Evolutionary conservation across 2,329 filamentous ascomycete species (phyloP).

Genomic region (Xylaria sp.): DNA sequence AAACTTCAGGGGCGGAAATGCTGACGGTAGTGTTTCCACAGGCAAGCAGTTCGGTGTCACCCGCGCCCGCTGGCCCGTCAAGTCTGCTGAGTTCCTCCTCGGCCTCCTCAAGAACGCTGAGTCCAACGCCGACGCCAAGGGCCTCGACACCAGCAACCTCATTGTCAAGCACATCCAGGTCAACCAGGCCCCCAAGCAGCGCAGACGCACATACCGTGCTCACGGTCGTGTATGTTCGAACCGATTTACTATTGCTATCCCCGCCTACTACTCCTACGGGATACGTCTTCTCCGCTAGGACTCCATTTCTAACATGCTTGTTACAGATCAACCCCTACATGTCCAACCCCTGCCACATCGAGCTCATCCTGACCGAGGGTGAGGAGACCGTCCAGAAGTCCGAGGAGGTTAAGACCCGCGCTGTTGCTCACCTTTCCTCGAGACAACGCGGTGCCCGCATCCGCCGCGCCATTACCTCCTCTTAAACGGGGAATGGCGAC

Average conservation of each 20-base stretch:
- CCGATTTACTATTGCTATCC: neutral
- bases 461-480: slow-evolving; percentile 60
- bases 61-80: slow-evolving; percentile 97
- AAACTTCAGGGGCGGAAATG: slow-evolving; percentile 1
- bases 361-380: slow-evolving; percentile 97
- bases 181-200: slow-evolving; percentile 99
- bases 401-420: slow-evolving; percentile 59
- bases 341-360: slow-evolving; percentile 99
- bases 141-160: slow-evolving; percentile 94
- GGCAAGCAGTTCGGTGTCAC: slow-evolving; percentile 99
- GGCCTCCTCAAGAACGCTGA: slow-evolving; percentile 96
- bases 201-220: slow-evolving; percentile 98
- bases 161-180: slow-evolving; percentile 99
- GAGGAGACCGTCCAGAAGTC: slow-evolving; percentile 95
- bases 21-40: slow-evolving; percentile 37
- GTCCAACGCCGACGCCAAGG: slow-evolving; percentile 95
- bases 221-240: slow-evolving; percentile 89
- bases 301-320: slow-evolving; percentile 5
- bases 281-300: neutral
- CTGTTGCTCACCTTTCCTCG: slow-evolving; percentile 68
- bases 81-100: slow-evolving; percentile 97
- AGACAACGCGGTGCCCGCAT: slow-evolving; percentile 79
- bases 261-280: neutral
- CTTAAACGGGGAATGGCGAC: slow-evolving; percentile 40
- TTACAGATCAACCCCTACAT: slow-evolving; percentile 98